Conservation (phyloP, 2,329 filamentous ascomycete species). For the Daldinia sp. region DNA sequence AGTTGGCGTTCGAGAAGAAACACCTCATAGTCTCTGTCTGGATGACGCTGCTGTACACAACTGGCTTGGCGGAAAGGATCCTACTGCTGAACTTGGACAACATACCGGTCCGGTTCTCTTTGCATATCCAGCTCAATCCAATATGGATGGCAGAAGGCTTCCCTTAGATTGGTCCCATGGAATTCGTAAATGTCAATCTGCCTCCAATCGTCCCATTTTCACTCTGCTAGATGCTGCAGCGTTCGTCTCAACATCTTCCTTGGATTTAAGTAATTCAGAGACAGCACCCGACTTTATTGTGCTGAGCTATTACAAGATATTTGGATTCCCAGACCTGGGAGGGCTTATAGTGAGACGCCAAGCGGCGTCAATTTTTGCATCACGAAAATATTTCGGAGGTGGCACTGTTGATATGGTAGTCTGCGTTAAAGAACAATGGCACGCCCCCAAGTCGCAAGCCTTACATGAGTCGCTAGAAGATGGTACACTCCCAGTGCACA, state of each 20-base stretch:
- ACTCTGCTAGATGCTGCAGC: slow-evolving; percentile 88
- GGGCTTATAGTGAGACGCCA: slow-evolving; percentile 84
- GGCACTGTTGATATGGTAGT: slow-evolving; percentile 94
- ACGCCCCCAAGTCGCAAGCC: slow-evolving; percentile 77
- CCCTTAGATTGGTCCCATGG: slow-evolving; percentile 75
- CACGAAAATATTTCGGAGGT: slow-evolving; percentile 88
- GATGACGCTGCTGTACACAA: slow-evolving; percentile 70
- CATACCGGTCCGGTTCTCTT: slow-evolving; percentile 63
- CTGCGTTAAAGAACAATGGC: slow-evolving; percentile 82
- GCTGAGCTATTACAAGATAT: slow-evolving; percentile 96
- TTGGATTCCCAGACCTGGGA: slow-evolving; percentile 93
- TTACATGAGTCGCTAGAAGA: slow-evolving; percentile 90
- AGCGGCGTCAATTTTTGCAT: slow-evolving; percentile 71
- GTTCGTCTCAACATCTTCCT: slow-evolving; percentile 78
- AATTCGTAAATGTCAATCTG: slow-evolving; percentile 55
- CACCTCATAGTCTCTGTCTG: slow-evolving; percentile 74
- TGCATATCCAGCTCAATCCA: slow-evolving; percentile 91
- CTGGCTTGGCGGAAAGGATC: slow-evolving; percentile 67
- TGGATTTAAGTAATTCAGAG: slow-evolving; percentile 74
- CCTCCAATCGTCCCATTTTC: slow-evolving; percentile 59
- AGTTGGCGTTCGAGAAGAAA: slow-evolving; percentile 82
- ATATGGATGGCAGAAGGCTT: slow-evolving; percentile 85
- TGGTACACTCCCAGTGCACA: slow-evolving; percentile 91
- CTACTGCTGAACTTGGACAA: slow-evolving; percentile 48
- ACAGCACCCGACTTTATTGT: slow-evolving; percentile 85